phyloP scores from a whole-genome alignment of 2,329 filamentous ascomycete genomes.

The Aspergillus sp. region DNA sequence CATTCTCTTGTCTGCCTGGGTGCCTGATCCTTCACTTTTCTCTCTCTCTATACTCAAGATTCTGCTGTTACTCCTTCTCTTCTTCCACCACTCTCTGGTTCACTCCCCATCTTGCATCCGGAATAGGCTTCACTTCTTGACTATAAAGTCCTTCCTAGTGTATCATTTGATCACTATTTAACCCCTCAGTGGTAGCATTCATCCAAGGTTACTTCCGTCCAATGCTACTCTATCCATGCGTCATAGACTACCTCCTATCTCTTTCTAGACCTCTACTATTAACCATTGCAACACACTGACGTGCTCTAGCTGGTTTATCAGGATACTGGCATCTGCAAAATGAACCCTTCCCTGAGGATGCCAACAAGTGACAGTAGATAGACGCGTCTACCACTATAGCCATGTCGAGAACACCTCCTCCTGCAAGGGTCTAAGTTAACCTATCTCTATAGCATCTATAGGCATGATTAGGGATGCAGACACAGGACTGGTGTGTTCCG shows the following conservation, averaged over 20 bases:
- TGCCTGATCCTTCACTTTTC: background rate
- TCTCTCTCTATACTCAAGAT: background rate
- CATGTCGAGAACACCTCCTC: background rate
- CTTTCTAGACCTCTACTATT: background rate
- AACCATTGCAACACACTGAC: conserved; percentile 15
- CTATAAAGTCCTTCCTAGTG: background rate
- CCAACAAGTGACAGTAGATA: background rate
- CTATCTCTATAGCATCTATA: background rate
- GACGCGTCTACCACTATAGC: background rate
- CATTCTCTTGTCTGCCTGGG: background rate
- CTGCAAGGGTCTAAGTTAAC: background rate
- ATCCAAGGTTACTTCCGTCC: conserved; percentile 16
- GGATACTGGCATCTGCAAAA: background rate
- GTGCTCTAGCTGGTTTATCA: background rate
- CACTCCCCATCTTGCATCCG: background rate
- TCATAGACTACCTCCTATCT: conserved; percentile 18
- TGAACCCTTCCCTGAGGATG: background rate
- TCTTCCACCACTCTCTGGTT: background rate
- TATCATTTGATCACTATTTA: background rate
- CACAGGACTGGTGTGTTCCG: background rate
- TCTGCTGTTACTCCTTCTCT: background rate
- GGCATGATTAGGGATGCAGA: background rate
- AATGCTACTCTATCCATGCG: conserved; percentile 23
- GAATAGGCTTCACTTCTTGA: too few species aligned
- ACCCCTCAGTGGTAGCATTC: background rate